These are phyloP conservation scores for Filobasidium floriforme DNA, from an alignment of 768 basidiomycete genomes.

Conservation along the genomic window DNA sequence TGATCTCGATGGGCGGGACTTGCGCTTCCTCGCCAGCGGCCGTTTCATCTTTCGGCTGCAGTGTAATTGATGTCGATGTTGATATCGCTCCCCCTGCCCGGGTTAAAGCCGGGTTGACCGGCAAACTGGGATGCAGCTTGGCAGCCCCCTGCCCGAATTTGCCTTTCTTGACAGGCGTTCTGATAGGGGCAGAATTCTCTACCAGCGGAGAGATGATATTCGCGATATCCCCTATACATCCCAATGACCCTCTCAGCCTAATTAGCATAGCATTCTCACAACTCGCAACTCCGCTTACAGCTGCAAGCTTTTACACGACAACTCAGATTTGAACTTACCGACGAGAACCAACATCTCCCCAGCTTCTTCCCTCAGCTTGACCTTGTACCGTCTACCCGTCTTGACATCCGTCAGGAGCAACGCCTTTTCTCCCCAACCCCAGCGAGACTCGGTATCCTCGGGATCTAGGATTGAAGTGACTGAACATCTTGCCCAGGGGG, in stretches of 20 bases:
- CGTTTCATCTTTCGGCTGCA: neutral
- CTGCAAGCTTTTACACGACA: neutral
- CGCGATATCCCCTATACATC: constrained; percentile 61
- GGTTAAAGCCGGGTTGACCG: constrained; percentile 5
- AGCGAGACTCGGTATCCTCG: constrained; percentile 16
- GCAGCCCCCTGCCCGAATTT: neutral
- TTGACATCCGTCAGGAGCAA: neutral
- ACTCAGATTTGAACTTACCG: neutral
- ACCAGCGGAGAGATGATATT: constrained; percentile 53
- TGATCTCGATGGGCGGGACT: constrained; percentile 47
- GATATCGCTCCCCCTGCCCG: too few species aligned
- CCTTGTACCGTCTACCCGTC: constrained; percentile 4
- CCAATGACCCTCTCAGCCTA: neutral
- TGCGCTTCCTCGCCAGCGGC: neutral
- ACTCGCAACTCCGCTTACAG: neutral
- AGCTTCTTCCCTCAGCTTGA: constrained; percentile 5
- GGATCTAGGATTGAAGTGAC: constrained; percentile 26
- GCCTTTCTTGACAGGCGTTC: constrained; percentile 25
- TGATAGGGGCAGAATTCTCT: constrained; percentile 32
- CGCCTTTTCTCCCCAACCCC: constrained; percentile 25
- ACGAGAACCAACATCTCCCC: constrained; percentile 1
- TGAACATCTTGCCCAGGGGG: constrained; percentile 35
- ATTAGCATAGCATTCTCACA: neutral
- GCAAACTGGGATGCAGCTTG: constrained; percentile 2
- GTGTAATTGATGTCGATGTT: too few species aligned